Evolutionary conservation across 805 yeast genomes (phyloP), one percentile per base, ranked within the genome.

Genomic region (Saccharomycopsis sp.): DNA sequence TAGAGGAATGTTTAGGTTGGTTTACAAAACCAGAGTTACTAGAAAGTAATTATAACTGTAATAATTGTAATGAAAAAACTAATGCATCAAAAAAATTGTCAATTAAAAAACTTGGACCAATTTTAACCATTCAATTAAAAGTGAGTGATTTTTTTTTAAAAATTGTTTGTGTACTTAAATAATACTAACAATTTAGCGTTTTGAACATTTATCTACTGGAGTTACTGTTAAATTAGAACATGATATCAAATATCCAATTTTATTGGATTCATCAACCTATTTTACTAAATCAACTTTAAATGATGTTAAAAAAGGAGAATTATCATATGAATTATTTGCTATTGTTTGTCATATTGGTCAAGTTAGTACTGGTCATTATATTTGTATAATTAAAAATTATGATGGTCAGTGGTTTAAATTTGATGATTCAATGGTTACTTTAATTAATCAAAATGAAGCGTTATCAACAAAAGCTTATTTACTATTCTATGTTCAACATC

Each of bases 311-410:
- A 20, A 50, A 9, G 50, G 67, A 23, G 60, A 66, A 39, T 54
- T 72, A n/a, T 59, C 75, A 2, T 89, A 82, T 59, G 96, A 89
- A 59, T 67, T 92, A 31, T 86, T 78, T 59, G 95, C 89, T 2
- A 74, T 88, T 25, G 80, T 92, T 8, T 76, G 86, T 51, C 98
- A 92, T 58, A 77, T 76, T 26, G 99, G 99, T 1, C 78, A 89
- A 15, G 92, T 89, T 5, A 86, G 86, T 56, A 92, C 96, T 2
- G 99, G 99, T 9, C 99, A 92, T 58, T 92, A 92, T 57, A 71
- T 88, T 12, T 79, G 92, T 14, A 69, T 79, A 52, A 72, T 84
- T 46, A 89, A 88, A 55, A 72, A 67, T 40, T 64, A 72, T n/a
- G 70, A 73, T 31, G 82, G 86, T 2, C 68, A 72, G 51, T 92